These are phyloP conservation scores for Mortierella sp. DNA, from an alignment of 371 early-diverging fungal species.

Conservation along the genomic window DNA sequence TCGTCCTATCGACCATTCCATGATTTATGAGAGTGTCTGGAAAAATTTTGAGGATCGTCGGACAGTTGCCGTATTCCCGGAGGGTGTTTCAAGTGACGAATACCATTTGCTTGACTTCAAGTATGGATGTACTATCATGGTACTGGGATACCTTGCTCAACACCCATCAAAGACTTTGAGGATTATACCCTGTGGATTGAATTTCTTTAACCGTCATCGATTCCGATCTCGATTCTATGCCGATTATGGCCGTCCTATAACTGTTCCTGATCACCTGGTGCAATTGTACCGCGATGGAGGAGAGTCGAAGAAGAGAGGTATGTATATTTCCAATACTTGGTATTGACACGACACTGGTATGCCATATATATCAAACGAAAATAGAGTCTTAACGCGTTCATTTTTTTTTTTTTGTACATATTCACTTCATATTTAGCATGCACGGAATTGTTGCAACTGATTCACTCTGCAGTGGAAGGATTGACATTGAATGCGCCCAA, in stretches of 20 bases:
- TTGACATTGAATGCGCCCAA: constrained; percentile 52
- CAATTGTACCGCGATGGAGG: constrained; percentile 55
- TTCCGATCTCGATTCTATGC: constrained; percentile 59
- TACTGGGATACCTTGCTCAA: constrained; percentile 56
- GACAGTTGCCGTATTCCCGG: constrained; percentile 58
- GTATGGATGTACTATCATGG: constrained; percentile 61
- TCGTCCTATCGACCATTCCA: constrained; percentile 52
- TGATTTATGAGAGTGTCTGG: constrained; percentile 57
- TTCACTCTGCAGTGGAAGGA: constrained; percentile 41
- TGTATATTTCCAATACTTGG: background rate
- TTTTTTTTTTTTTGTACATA: background rate
- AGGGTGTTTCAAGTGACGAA: constrained; percentile 58
- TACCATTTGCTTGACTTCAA: constrained; percentile 58
- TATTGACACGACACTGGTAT: background rate
- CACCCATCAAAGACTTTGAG: constrained; percentile 47
- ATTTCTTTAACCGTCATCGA: constrained; percentile 60
- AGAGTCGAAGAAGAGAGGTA: constrained; percentile 56
- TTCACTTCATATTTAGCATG: constrained; percentile 20
- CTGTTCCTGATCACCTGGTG: constrained; percentile 45
- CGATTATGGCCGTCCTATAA: constrained; percentile 50
- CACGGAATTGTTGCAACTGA: constrained; percentile 47
- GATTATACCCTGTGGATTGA: constrained; percentile 58
- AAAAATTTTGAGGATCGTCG: constrained; percentile 52
- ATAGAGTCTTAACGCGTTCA: background rate
- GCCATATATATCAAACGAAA: background rate